Base-by-base conservation (phyloP, 2,329 filamentous ascomycete species). In the Cadophora sp. region DNA sequence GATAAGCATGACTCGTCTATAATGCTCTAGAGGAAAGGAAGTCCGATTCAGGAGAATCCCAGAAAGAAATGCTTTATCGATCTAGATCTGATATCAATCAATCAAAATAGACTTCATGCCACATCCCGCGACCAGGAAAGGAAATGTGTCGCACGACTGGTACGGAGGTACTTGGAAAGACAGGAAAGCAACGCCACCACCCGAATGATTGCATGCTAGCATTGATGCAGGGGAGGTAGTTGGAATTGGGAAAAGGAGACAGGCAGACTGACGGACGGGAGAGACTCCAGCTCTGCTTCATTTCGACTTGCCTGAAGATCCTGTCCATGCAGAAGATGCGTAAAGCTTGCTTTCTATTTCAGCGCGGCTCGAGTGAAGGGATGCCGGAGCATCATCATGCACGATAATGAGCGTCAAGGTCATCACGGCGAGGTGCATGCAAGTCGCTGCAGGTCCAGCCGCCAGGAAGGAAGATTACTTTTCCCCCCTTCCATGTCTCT, bases 141-240 rank as follows among this genome's bases (percentile, higher is more conserved):
- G 34, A 60, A 65, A 50, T 34, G 12, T 48, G 46, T 34, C 46
- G 48, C 61, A 63, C 31, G 61, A 63, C 19, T 24, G 29, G n/a
- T 6, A 40, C 31, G 31, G 31, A 34, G 31, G 11, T 34, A 34
- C 31, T 11, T 34, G 31, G 31, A 26, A 8, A 26, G 16, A 37
- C 26, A 40, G 24, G 24, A 43, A 55, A 34, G 51, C 14, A 55
- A 55, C 51, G 51, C 51, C 27, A 55, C 51, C 16, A 27, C 1
- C 27, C 26, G 26, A 55, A 31, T 4, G 12, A 29, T 19, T 55
- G 14, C 19, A 34, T 8, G 51, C 14, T 5, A n/a, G 3, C 26
- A 34, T 19, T 29, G 51, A n/a, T 9, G 9, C 19, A 14, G 14
- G 3, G 16, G 27, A 27, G 26, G 51, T 19, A 1, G 31, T 34